Conservation (phyloP, 768 basidiomycete genomes). For the Phylloporus arenicola region DNA sequence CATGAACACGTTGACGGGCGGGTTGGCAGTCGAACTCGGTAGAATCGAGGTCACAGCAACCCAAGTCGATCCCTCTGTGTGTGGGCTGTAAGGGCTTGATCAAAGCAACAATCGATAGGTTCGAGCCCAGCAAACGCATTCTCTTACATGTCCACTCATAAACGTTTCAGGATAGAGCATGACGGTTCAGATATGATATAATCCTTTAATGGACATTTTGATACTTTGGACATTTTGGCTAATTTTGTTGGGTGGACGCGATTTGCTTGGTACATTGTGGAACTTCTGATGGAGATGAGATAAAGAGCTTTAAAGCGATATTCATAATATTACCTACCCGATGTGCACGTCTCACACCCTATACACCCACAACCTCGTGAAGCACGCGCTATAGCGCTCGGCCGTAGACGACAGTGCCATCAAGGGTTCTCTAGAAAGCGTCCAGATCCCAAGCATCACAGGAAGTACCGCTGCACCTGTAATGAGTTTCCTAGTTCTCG, state of each 20-base stretch:
- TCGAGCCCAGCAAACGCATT: conserved; percentile 19
- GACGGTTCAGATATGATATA: neutral
- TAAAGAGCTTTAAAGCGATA: neutral
- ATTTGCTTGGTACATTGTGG: neutral
- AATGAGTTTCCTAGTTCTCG: conserved; percentile 29
- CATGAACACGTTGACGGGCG: conserved; percentile 49
- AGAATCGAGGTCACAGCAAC: conserved; percentile 40
- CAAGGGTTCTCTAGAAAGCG: conserved; percentile 52
- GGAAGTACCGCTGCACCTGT: too few relatives aligned
- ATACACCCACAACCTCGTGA: conserved; percentile 36
- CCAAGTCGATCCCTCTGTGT: conserved; percentile 42
- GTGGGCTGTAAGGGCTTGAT: conserved; percentile 31
- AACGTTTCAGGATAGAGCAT: neutral
- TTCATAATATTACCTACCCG: neutral
- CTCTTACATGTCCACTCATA: neutral
- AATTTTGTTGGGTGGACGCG: neutral
- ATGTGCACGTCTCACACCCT: conserved; percentile 26
- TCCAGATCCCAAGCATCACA: conserved; percentile 39
- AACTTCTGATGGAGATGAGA: neutral
- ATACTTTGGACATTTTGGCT: neutral
- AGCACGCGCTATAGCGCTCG: conserved; percentile 48
- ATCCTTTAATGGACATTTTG: neutral
- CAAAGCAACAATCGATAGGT: neutral
- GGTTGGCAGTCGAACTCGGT: conserved; percentile 43
- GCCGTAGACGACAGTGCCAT: conserved; percentile 48